These are phyloP conservation scores for Typha latifolia DNA, from an alignment of 176 grass and related monocot species.

Conservation along the genomic window DNA sequence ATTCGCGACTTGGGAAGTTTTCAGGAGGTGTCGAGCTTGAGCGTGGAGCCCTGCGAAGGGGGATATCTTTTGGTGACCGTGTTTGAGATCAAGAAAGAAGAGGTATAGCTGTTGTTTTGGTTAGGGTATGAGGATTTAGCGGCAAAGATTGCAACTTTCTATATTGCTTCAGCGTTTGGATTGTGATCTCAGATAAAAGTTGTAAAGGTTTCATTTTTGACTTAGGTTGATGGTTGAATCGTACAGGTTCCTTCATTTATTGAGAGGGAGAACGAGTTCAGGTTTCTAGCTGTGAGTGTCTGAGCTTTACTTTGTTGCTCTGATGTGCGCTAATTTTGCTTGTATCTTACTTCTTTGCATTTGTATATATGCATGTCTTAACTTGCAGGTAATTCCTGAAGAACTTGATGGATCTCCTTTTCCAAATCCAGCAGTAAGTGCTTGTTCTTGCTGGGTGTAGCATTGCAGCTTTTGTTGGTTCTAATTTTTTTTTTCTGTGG, in stretches of 20 bases:
- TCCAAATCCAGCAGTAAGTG: slow-evolving; percentile 64
- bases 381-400: slow-evolving; percentile 62
- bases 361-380: neutral
- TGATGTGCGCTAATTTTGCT: slow-evolving; percentile 1
- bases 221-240: slow-evolving; percentile 4
- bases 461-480: neutral
- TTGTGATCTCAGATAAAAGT: neutral
- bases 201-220: neutral
- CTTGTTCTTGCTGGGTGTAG: neutral
- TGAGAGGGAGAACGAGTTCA: slow-evolving; percentile 86
- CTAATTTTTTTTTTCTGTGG: neutral
- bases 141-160: no score
- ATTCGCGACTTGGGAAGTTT: slow-evolving; percentile 1
- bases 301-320: slow-evolving; percentile 8
- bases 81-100: slow-evolving; percentile 77
- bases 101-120: slow-evolving; percentile 21
- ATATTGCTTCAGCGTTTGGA: neutral
- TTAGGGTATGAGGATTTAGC: no score
- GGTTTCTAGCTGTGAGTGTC: slow-evolving; percentile 65
- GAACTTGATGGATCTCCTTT: slow-evolving; percentile 50
- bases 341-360: neutral
- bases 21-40: slow-evolving; percentile 54
- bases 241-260: slow-evolving; percentile 75
- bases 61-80: slow-evolving; percentile 67
- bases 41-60: slow-evolving; percentile 54